Evolutionary conservation across 768 basidiomycete species (phyloP).

Genomic region (Russula compacta): DNA sequence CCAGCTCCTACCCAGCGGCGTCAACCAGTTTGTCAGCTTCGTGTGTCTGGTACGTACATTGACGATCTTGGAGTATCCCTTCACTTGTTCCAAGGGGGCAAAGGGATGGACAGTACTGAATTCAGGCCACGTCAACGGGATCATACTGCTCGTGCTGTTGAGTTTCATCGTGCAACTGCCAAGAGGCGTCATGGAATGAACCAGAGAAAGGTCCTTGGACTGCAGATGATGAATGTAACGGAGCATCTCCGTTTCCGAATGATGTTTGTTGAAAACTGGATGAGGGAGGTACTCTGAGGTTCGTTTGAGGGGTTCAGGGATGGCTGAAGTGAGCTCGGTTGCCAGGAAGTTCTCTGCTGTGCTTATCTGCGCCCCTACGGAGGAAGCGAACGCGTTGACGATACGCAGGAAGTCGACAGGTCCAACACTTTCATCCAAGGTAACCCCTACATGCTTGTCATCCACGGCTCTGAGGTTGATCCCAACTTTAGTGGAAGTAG

Average conservation of each 20-base stretch:
- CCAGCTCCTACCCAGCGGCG: constrained; percentile 60
- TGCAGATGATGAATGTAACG: constrained; percentile 93
- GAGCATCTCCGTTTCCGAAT: constrained; percentile 98
- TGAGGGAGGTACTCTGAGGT: constrained; percentile 71
- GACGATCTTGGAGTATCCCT: constrained; percentile 79
- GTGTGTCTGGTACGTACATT: constrained; percentile 35
- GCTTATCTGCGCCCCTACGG: constrained; percentile 41
- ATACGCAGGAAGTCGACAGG: constrained; percentile 66
- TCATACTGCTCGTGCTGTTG: constrained; percentile 97
- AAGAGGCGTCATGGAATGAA: constrained; percentile 93
- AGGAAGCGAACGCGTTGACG: constrained; percentile 72
- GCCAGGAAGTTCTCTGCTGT: constrained; percentile 36
- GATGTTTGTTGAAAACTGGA: constrained; percentile 91
- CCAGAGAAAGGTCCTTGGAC: constrained; percentile 88
- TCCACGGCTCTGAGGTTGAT: constrained; percentile 83
- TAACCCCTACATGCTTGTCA: constrained; percentile 69
- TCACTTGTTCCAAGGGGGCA: constrained; percentile 78
- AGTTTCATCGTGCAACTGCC: constrained; percentile 98
- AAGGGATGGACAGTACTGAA: constrained; percentile 90
- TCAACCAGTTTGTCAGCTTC: neutral
- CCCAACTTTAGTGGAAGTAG: constrained; percentile 47
- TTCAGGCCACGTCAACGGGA: constrained; percentile 90
- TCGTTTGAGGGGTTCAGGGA: constrained; percentile 50
- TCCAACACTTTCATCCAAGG: constrained; percentile 85
- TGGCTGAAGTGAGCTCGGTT: constrained; percentile 34